Evolutionary conservation across 169 alveolate genomes (phyloP).

Genomic region (Babesia bovis): DNA sequence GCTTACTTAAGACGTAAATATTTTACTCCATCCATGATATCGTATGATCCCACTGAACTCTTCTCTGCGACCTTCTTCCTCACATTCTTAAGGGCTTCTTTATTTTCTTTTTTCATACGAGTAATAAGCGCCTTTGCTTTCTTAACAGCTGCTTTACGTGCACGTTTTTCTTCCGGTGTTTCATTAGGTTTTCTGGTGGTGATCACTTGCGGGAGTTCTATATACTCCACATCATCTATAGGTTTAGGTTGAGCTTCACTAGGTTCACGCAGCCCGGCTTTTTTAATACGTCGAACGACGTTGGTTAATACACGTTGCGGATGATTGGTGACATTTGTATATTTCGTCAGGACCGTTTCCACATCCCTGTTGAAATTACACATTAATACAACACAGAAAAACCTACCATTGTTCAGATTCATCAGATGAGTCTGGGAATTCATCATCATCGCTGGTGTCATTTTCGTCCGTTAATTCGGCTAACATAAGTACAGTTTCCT

Average conservation of each 20-base stretch:
- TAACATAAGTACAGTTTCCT: slow-evolving; percentile 23
- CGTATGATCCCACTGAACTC: slow-evolving; percentile 51
- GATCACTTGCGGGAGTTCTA: slow-evolving; percentile 23
- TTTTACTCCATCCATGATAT: slow-evolving; percentile 53
- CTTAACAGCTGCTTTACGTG: slow-evolving; percentile 77
- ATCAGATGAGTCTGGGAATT: slow-evolving; percentile 24
- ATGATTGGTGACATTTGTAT: slow-evolving; percentile 76
- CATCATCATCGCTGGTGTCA: slow-evolving; percentile 12
- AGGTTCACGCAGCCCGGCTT: not conserved
- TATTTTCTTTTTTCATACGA: slow-evolving; percentile 78
- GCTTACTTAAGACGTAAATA: slow-evolving; percentile 37
- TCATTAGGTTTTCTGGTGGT: slow-evolving; percentile 73
- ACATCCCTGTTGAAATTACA: slow-evolving; percentile 61
- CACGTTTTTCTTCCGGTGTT: slow-evolving; percentile 79
- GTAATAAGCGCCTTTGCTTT: slow-evolving; percentile 79
- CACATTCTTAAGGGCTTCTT: slow-evolving; percentile 56
- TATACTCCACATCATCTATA: slow-evolving; percentile 19
- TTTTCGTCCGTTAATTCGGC: slow-evolving; percentile 24
- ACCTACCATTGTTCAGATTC: slow-evolving; percentile 56
- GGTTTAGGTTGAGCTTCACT: slow-evolving; percentile 3
- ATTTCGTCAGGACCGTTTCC: slow-evolving; percentile 76
- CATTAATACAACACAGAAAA: not conserved
- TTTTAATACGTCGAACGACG: slow-evolving; percentile 24
- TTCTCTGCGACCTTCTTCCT: slow-evolving; percentile 39
- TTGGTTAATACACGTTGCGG: slow-evolving; percentile 66